phyloP scores from a whole-genome alignment of 495 filamentous ascomycete species.

The Penicillium pulvis region DNA sequence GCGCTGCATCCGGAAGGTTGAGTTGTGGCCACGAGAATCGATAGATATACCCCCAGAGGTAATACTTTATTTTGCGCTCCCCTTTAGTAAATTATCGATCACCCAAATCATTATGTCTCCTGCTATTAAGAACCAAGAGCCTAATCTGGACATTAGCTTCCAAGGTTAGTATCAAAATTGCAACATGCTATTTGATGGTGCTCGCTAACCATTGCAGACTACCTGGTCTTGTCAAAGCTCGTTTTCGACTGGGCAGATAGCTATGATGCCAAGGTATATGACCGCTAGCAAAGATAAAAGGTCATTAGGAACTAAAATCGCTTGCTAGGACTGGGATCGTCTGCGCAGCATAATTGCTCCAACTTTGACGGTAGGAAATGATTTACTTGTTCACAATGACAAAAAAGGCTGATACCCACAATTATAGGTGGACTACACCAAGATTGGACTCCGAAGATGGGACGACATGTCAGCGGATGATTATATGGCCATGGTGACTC shows the following conservation, averaged over 20 bases:
- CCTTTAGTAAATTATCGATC: not conserved
- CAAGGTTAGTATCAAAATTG: conserved; percentile 16
- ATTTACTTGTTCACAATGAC: not conserved
- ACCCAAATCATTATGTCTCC: conserved; percentile 24
- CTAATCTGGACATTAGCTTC: conserved; percentile 34
- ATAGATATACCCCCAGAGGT: conserved; percentile 13
- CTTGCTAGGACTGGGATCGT: conserved; percentile 66
- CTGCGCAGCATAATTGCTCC: conserved; percentile 72
- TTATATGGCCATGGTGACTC: conserved; percentile 69
- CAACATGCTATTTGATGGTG: not conserved
- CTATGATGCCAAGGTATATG: conserved; percentile 66
- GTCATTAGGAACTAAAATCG: not conserved
- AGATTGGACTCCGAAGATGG: conserved; percentile 71
- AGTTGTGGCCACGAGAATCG: not conserved
- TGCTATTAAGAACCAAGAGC: conserved; percentile 26
- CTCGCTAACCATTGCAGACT: conserved; percentile 21
- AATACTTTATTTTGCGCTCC: not conserved
- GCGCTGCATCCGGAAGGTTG: conserved; percentile 10
- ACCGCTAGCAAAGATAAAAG: not conserved
- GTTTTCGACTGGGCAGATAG: conserved; percentile 79
- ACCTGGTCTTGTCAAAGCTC: conserved; percentile 28
- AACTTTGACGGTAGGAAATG: conserved; percentile 52
- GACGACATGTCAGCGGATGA: conserved; percentile 72
- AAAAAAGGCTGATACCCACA: not conserved
- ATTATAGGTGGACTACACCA: conserved; percentile 66